Evolutionary conservation across 148 eudicot species (phyloP).

Genomic region (Camellia lanceoleosa): DNA sequence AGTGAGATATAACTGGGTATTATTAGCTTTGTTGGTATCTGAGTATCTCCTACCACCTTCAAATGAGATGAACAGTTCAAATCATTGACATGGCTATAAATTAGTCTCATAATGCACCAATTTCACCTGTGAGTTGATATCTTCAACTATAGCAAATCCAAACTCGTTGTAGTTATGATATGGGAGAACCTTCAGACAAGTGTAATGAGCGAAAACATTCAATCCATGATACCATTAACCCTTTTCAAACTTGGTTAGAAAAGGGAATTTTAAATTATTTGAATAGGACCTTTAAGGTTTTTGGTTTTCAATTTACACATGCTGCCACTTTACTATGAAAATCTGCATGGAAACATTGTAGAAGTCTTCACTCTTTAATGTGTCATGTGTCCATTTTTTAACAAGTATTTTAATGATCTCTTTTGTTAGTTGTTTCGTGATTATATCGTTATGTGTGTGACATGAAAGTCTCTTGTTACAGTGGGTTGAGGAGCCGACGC

Average conservation of each 20-base stretch:
- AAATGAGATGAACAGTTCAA: too few species aligned
- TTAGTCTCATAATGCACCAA: too few species aligned
- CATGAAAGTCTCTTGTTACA: slow-evolving; percentile 33
- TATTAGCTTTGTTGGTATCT: too few species aligned
- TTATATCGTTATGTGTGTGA: slow-evolving; percentile 17
- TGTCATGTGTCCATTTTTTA: too few species aligned
- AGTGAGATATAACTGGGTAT: too few species aligned
- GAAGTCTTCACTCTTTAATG: too few species aligned
- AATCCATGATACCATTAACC: neutral
- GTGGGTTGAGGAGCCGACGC: slow-evolving; percentile 98
- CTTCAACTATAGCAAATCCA: too few species aligned
- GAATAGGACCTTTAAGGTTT: neutral
- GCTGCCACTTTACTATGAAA: neutral
- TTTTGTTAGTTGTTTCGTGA: neutral
- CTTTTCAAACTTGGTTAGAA: neutral
- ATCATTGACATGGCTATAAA: too few species aligned
- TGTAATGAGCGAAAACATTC: neutral
- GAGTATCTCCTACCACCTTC: too few species aligned
- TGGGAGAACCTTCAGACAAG: neutral
- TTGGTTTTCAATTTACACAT: neutral
- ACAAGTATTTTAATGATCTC: too few species aligned
- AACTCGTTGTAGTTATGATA: neutral
- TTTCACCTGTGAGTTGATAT: too few species aligned
- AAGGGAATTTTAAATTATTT: neutral
- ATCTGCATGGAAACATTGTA: neutral